Evolutionary conservation across 2,329 filamentous ascomycete genomes (phyloP), one percentile per base, ranked within the genome.

Genomic region (Epichloe baconii): DNA sequence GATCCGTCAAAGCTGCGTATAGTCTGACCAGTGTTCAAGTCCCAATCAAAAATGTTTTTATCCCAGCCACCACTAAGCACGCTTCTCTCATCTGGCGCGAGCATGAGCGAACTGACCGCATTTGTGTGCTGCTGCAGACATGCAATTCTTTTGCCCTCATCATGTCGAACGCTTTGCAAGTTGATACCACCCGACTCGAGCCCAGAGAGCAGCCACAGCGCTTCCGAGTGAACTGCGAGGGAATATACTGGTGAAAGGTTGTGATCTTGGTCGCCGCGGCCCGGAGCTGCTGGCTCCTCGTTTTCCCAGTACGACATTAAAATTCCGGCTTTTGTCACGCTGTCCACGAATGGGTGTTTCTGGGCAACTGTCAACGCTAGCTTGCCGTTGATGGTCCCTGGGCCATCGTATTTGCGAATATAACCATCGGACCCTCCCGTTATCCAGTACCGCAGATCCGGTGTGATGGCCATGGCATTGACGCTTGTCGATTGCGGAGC

Each of bases 261-360:
- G 23, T 79, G 70, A 3, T 87, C 83, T 46, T 85, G 71, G 12
- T 73, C 71, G 14, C 72, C 66, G 37, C 70, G 66, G 4, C 68
- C 66, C 0, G 68, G 65, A 1, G 62, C 64, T 3, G 69, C 57
- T 2, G 81, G 79, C 63, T 98, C 91, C 65, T 96, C 90, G 61
- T 97, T 98, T 66, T 96, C 93, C 93, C 93, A 98, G 66, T 98
- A 98, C 48, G 87, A 95, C 78, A 96, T 83, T 47, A 97, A 71
- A 5, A 95, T 87, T 1, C 90, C 93, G 2, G 91, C 90, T 68
- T 98, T 98, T 51, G 88, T 88, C 43, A 98, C 93, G 60, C 88
- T 95, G 65, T 98, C 93, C 41, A 98, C 93, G 61, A 97, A 98
- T 0, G 93, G 93, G 64, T 98, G 93, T 47, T 87, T 78, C 70